A percentile compares a stretch with the other conserved stretches of the same genome.
phyloP scores from a whole-genome alignment of 116 monocot species.

The Phalaenopsis hybrid region DNA sequence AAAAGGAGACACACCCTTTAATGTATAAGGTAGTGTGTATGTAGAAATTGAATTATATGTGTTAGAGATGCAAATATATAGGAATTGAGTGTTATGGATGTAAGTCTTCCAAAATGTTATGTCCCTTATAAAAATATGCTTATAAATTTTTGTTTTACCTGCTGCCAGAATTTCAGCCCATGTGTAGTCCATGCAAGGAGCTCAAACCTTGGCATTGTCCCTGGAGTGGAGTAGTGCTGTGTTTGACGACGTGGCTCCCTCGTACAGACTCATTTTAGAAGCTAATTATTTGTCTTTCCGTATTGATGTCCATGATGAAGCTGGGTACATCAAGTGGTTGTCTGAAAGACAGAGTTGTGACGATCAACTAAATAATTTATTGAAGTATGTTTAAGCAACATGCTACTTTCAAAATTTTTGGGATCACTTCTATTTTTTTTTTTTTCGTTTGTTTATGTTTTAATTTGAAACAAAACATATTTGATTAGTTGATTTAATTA shows the following conservation, averaged over 20 bases:
- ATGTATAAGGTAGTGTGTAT: too few species aligned
- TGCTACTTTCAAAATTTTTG: background rate
- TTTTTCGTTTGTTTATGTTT: too few species aligned
- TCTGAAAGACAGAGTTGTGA: conserved; percentile 48
- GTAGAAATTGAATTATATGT: too few species aligned
- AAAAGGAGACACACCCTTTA: too few species aligned
- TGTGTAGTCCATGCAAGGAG: background rate
- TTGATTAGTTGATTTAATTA: too few species aligned
- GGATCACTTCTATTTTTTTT: too few species aligned
- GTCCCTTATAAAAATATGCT: too few species aligned
- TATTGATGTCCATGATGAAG: conserved; percentile 2
- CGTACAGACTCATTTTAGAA: conserved; percentile 47
- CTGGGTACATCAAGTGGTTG: conserved; percentile 54
- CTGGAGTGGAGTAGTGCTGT: conserved; percentile 55
- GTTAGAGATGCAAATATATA: too few species aligned
- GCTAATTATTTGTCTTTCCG: conserved; percentile 57
- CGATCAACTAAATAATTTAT: conserved; percentile 36
- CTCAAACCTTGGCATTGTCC: conserved; percentile 51
- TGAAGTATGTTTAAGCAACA: conserved; percentile 37
- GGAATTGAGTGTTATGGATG: too few species aligned
- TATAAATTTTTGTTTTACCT: too few species aligned
- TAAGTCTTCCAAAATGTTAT: too few species aligned
- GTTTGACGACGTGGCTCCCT: conserved; percentile 64
- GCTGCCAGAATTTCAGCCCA: background rate
- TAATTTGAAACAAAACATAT: too few species aligned